These are phyloP conservation scores for Candida piceae DNA, from an alignment of 805 yeast species.

Conservation along the genomic window DNA sequence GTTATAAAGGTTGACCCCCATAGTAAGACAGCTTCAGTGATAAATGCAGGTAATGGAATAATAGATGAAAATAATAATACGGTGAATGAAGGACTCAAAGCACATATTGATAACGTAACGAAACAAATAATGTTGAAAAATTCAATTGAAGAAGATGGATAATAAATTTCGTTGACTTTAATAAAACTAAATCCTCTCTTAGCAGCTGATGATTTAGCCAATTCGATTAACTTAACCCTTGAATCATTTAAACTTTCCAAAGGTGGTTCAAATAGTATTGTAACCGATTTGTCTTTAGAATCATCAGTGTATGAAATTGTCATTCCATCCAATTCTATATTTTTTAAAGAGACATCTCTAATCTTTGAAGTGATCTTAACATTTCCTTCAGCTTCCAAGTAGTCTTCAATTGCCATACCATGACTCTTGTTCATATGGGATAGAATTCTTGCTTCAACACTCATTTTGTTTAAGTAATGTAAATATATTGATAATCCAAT, in stretches of 20 bases:
- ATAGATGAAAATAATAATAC: constrained; percentile 4
- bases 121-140: constrained; percentile 12
- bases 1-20: constrained; percentile 14
- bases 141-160: constrained; percentile 32
- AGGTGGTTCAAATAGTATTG: constrained; percentile 50
- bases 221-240: constrained; percentile 49
- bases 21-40: constrained; percentile 6
- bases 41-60: constrained; percentile 4
- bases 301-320: constrained; percentile 36
- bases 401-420: constrained; percentile 65
- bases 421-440: constrained; percentile 81
- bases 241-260: constrained; percentile 40
- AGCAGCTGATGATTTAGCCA: constrained; percentile 73
- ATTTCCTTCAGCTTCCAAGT: constrained; percentile 59
- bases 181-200: constrained; percentile 55
- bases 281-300: constrained; percentile 29
- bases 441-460: constrained; percentile 48
- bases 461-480: too few relatives aligned
- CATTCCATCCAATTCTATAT: constrained; percentile 40
- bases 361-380: constrained; percentile 35
- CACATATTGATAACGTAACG: constrained; percentile 2
- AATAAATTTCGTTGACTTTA: constrained; percentile 41
- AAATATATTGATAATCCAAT: too few relatives aligned
- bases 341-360: constrained; percentile 38
- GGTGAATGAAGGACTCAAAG: constrained; percentile 7